Evolutionary conservation across 345 rosid genomes (phyloP), one percentile per base, ranked within the genome.

Genomic region (Microthlaspi erraticum): DNA sequence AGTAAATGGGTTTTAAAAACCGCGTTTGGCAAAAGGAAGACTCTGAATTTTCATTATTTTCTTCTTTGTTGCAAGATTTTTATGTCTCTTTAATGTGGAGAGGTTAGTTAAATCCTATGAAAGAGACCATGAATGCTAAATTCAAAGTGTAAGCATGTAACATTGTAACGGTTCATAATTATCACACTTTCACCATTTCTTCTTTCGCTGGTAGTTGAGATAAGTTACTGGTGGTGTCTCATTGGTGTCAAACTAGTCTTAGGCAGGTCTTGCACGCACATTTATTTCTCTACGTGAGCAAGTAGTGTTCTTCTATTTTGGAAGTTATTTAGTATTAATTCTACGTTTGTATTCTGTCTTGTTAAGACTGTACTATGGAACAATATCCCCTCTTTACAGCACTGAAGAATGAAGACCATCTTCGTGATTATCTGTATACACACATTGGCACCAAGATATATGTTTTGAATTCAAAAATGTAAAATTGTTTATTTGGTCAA

Each of bases 401-500:
- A 26, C 4, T 26, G 29, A 26, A 26, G 29, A n/a, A n/a, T n/a
- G n/a, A n/a, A 26, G 29, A 5, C 29, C n/a, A n/a, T 26, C 29
- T 26, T 26, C 29, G 3, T 23, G 26, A 23, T 23, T n/a, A n/a
- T n/a, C n/a, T 4, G 26, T 2, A 23, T 23, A 23, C 26, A 23
- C n/a, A 32, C 52, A 32, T 2, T 18, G 42, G 6, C 2, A 4
- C 18, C 6, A 23, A 23, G 11, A 64, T 50, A 19, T 4, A n/a
- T 44, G 63, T 3, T 53, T 64, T 55, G 18, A 53, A 73, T n/a
- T 57, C 46, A 38, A 57, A 66, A 49, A 11, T 57, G 38, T 31
- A 66, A 66, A 61, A 56, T n/a, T 48, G 72, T 65, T 73, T 65
- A 73, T 54, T 62, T 37, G 72, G 72, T 58, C 52, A 73, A 57